A percentile compares a stretch with the other conserved stretches of the same genome.
Conservation (phyloP, 2,329 filamentous ascomycete species). For the Leptographium radiaticola region DNA sequence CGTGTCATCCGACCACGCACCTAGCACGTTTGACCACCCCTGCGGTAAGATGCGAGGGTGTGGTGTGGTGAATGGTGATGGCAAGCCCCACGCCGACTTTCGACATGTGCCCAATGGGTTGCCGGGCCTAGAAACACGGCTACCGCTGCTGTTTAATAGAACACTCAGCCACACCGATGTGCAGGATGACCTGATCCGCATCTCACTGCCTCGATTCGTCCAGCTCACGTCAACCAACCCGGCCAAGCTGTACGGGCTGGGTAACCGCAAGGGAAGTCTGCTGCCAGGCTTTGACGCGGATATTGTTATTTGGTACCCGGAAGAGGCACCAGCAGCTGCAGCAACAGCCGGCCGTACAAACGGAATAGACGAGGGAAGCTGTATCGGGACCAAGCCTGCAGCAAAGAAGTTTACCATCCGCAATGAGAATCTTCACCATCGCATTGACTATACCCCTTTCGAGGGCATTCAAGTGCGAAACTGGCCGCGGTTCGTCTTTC, state of each 20-base stretch:
- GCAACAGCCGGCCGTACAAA: too few relatives aligned
- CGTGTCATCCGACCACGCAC: constrained; percentile 34
- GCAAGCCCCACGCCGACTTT: constrained; percentile 15
- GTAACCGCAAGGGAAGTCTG: constrained; percentile 33
- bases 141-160: constrained; percentile 31
- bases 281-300: constrained; percentile 42
- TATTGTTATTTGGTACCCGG: constrained; percentile 44
- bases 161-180: constrained; percentile 2
- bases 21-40: constrained; percentile 32
- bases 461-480: constrained; percentile 41
- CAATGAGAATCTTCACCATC: constrained; percentile 43
- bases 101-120: constrained; percentile 46
- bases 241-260: constrained; percentile 42
- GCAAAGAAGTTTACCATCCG: not conserved
- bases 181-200: constrained; percentile 14
- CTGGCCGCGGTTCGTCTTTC: constrained; percentile 48
- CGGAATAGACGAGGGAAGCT: too few relatives aligned
- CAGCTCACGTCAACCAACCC: constrained; percentile 40
- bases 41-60: constrained; percentile 14
- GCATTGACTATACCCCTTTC: constrained; percentile 50
- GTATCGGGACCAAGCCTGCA: not conserved
- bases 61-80: not conserved
- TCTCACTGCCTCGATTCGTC: constrained; percentile 36
- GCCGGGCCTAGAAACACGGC: constrained; percentile 42
- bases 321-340: constrained; percentile 10